phyloP scores from a whole-genome alignment of 768 basidiomycete species.

The Russula olivacea region DNA sequence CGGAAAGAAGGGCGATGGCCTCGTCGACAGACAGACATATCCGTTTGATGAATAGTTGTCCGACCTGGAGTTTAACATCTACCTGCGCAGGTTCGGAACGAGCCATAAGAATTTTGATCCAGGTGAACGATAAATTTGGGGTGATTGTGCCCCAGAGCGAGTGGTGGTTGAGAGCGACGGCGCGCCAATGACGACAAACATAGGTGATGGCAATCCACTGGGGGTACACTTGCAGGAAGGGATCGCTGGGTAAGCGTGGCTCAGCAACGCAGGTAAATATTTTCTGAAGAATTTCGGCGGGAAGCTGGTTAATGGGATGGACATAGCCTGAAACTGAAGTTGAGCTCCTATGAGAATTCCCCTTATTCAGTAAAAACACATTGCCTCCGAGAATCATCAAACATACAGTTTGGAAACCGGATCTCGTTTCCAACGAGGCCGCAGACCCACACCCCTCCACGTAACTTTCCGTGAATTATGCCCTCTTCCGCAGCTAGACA shows the following conservation, averaged over 20 bases:
- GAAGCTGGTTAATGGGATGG: background rate
- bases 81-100: constrained; percentile 15
- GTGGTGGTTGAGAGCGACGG: constrained; percentile 10
- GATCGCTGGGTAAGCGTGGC: background rate
- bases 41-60: background rate
- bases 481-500: background rate
- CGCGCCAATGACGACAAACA: constrained; percentile 19
- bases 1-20: constrained; percentile 11
- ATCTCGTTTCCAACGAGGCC: constrained; percentile 4
- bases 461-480: background rate
- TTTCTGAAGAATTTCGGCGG: constrained; percentile 17
- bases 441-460: constrained; percentile 2
- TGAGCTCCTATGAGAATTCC: background rate
- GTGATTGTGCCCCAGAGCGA: constrained; percentile 15
- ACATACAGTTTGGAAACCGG: background rate
- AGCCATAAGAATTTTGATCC: constrained; percentile 11
- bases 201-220: constrained; percentile 20
- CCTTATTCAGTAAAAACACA: background rate
- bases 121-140: constrained; percentile 9
- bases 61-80: constrained; percentile 12
- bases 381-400: background rate
- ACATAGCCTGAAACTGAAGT: background rate
- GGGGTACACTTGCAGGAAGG: constrained; percentile 4
- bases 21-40: constrained; percentile 4
- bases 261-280: constrained; percentile 12